Percentiles rank a stretch among this genome's conserved stretches.
Conservation (phyloP, 1,284 basidiomycete species). For the Pterula multifida region DNA sequence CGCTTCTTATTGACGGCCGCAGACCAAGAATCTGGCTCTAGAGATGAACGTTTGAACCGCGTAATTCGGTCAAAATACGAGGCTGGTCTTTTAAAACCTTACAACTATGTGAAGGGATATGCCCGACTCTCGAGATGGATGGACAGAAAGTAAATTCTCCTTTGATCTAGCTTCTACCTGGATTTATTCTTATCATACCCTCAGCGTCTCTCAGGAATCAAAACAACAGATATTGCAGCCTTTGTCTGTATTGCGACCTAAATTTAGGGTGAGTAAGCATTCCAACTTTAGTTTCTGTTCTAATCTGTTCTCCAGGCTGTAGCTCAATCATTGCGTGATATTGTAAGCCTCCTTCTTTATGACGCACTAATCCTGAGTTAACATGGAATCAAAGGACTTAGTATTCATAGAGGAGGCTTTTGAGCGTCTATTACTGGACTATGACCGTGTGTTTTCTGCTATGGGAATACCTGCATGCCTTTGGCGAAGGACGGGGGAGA, state of each 20-base stretch:
- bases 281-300: conserved; percentile 5
- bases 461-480: conserved; percentile 96
- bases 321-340: conserved; percentile 81
- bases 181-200: conserved; percentile 4
- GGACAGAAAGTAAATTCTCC: conserved; percentile 66
- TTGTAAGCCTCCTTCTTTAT: conserved; percentile 32
- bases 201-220: conserved; percentile 80
- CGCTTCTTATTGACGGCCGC: conserved; percentile 90
- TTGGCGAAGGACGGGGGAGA: conserved; percentile 95
- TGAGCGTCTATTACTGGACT: conserved; percentile 89
- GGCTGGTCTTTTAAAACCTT: conserved; percentile 88
- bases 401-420: conserved; percentile 97
- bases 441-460: conserved; percentile 89
- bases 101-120: conserved; percentile 94
- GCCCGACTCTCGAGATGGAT: conserved; percentile 87
- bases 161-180: conserved; percentile 3
- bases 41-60: conserved; percentile 81
- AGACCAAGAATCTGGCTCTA: conserved; percentile 85
- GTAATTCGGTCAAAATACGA: conserved; percentile 97
- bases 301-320: conserved; percentile 44
- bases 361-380: conserved; percentile 7
- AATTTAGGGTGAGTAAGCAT: conserved; percentile 58
- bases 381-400: conserved; percentile 53
- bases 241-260: conserved; percentile 83
- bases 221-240: conserved; percentile 86